Percentiles rank a stretch among this genome's conserved stretches.
These are phyloP conservation scores for Aurinia saxatilis DNA, from an alignment of 345 rosid species.

Conservation along the genomic window DNA sequence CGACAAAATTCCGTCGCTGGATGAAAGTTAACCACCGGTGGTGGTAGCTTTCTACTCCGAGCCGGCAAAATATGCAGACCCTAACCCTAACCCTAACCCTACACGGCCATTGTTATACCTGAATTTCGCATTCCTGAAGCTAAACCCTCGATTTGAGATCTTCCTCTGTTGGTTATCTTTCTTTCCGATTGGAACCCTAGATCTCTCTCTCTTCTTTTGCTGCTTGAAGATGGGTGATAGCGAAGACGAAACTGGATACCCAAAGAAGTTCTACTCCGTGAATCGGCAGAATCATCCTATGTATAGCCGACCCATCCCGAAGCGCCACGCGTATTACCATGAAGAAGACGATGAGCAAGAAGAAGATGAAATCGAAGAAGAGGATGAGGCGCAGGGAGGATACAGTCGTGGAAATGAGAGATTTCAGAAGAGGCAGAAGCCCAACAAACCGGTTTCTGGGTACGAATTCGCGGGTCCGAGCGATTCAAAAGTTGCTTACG, in stretches of 20 bases:
- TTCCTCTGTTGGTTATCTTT: conserved; percentile 1
- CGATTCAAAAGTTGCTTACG: conserved; percentile 63
- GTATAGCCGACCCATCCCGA: conserved; percentile 21
- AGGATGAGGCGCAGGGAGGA: conserved; percentile 30
- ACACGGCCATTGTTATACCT: conserved; percentile 3
- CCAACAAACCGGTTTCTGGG: conserved; percentile 58
- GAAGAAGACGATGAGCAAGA: conserved; percentile 30
- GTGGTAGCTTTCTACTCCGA: conserved; percentile 21
- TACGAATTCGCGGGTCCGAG: conserved; percentile 70
- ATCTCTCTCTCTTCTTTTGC: conserved; percentile 13
- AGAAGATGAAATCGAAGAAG: conserved; percentile 28
- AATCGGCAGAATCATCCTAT: conserved; percentile 55
- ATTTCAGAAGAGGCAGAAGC: conserved; percentile 67
- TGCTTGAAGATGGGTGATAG: conserved; percentile 57
- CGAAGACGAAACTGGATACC: conserved; percentile 69
- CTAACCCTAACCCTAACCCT: conserved; percentile 11
- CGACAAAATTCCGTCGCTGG: conserved; percentile 28
- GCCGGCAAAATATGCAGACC: conserved; percentile 14
- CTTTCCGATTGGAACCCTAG: conserved; percentile 15
- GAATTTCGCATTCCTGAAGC: background rate
- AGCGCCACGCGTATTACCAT: conserved; percentile 27
- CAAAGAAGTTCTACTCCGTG: conserved; percentile 44
- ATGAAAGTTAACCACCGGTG: conserved; percentile 20
- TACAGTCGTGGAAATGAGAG: conserved; percentile 37
- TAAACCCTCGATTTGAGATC: background rate